Conservation (phyloP, 1,139 yeast genomes). For the Zhuliangozyma blackwelliae region DNA sequence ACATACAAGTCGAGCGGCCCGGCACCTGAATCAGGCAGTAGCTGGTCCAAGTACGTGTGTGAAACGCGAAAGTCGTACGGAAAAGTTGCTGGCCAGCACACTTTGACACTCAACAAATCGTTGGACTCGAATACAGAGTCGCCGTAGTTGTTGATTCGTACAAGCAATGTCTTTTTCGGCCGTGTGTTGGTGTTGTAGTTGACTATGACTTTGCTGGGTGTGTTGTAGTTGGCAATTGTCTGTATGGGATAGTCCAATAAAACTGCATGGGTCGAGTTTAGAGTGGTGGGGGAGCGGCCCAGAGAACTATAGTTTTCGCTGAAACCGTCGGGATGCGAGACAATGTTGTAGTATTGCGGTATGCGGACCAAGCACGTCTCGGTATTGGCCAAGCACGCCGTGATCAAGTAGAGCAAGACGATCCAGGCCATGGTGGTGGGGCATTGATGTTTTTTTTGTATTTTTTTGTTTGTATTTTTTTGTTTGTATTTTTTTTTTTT, state of each 20-base stretch:
- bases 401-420: not conserved
- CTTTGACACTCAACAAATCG: constrained; percentile 31
- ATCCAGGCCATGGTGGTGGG: constrained; percentile 1
- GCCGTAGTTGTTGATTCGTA: constrained; percentile 32
- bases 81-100: constrained; percentile 45
- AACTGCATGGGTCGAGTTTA: constrained; percentile 26
- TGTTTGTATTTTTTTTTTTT: no score
- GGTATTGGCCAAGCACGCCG: constrained; percentile 28
- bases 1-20: constrained; percentile 28
- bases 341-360: constrained; percentile 36
- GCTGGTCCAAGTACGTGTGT: constrained; percentile 17
- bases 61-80: constrained; percentile 27
- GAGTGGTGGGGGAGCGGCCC: constrained; percentile 3
- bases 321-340: constrained; percentile 15
- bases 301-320: constrained; percentile 1
- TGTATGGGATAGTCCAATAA: constrained; percentile 29
- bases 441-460: no score
- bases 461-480: no score
- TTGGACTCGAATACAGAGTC: constrained; percentile 24
- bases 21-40: not conserved
- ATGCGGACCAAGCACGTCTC: constrained; percentile 30
- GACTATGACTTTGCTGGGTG: constrained; percentile 2
- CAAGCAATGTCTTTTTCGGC: constrained; percentile 19
- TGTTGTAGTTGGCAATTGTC: constrained; percentile 9
- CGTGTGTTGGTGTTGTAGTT: constrained; percentile 14